Conservation (phyloP, 164 flowering plant species). For the Akebia trifoliata region DNA sequence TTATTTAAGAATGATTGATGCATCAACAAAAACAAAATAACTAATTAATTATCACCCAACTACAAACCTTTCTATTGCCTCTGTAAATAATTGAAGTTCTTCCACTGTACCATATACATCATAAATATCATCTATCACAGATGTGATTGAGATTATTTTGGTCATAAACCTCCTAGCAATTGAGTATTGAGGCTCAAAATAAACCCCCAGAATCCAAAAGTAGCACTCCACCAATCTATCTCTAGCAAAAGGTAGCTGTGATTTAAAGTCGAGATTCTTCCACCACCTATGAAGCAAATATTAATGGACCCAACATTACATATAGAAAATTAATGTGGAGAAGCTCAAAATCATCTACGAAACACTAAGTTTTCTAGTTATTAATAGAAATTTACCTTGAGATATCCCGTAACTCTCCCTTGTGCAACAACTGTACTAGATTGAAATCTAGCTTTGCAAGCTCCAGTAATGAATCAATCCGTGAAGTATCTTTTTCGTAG, state of each 20-base stretch:
- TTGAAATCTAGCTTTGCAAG: conserved; percentile 16
- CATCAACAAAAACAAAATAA: too few species aligned
- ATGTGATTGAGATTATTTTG: conserved; percentile 12
- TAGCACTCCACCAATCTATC: conserved; percentile 38
- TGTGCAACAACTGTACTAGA: conserved; percentile 18
- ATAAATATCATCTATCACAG: conserved; percentile 22
- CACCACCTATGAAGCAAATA: conserved; percentile 34
- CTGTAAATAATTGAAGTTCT: conserved; percentile 21
- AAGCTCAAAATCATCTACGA: not conserved
- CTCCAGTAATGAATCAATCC: conserved; percentile 3
- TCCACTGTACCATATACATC: conserved; percentile 24
- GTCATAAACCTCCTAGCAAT: conserved; percentile 9
- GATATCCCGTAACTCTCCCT: conserved; percentile 15
- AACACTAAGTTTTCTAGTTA: not conserved
- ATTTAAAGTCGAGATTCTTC: conserved; percentile 25
- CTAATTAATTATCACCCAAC: too few species aligned
- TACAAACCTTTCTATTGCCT: conserved; percentile 25
- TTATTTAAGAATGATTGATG: too few species aligned
- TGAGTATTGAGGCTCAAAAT: conserved; percentile 19
- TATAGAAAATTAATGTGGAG: not conserved
- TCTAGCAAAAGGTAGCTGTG: conserved; percentile 30
- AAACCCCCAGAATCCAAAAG: conserved; percentile 31
- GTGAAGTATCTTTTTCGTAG: conserved; percentile 10
- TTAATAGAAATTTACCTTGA: conserved; percentile 11
- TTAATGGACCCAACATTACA: too few species aligned